Conservation (phyloP, 805 yeast genomes). For the Kazachstania psychrophila region DNA sequence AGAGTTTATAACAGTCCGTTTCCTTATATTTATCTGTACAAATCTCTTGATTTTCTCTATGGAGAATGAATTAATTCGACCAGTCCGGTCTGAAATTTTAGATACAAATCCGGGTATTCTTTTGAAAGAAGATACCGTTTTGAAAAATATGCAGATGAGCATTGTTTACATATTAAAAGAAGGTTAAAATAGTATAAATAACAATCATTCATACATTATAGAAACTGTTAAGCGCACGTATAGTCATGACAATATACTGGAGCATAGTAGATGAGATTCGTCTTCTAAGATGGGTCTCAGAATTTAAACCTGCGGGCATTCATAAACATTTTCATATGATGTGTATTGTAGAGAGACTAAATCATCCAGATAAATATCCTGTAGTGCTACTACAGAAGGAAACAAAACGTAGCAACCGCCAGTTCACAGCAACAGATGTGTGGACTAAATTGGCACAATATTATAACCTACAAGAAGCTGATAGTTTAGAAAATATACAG, state of each 20-base stretch:
- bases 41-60: too few relatives aligned
- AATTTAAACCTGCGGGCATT: slow-evolving; percentile 59
- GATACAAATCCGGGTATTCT: too few relatives aligned
- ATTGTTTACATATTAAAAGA: too few relatives aligned
- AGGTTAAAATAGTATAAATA: too few relatives aligned
- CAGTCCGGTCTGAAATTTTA: too few relatives aligned
- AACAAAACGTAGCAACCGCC: slow-evolving; percentile 11
- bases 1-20: too few relatives aligned
- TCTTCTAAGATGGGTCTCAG: slow-evolving; percentile 52
- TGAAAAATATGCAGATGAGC: too few relatives aligned
- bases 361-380: slow-evolving; percentile 35
- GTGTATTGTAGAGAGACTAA: slow-evolving; percentile 28
- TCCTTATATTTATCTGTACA: too few relatives aligned
- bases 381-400: slow-evolving; percentile 28
- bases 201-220: too few relatives aligned
- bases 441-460: slow-evolving; percentile 46
- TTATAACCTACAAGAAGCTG: slow-evolving; percentile 52
- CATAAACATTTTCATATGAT: slow-evolving; percentile 37
- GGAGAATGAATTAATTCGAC: too few relatives aligned
- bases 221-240: too few relatives aligned
- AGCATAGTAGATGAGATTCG: slow-evolving; percentile 50
- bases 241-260: slow-evolving; percentile 42
- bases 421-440: slow-evolving; percentile 41
- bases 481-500: slow-evolving; percentile 39
- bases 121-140: too few relatives aligned